Base-by-base conservation (phyloP, 495 filamentous ascomycete species). In the Annulohypoxylon moriforme region DNA sequence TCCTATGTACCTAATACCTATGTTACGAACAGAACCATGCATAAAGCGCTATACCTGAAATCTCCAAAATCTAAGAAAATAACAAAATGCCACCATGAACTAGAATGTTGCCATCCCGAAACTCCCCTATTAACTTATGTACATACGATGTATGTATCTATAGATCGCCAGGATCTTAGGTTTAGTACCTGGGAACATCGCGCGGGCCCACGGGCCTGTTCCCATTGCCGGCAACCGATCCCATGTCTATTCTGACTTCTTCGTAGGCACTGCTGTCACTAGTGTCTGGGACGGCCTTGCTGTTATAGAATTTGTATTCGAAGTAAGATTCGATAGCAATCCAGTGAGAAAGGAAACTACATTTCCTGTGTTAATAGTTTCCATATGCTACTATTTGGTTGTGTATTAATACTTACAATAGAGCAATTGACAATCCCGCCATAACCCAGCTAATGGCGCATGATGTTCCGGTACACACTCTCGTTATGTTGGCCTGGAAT, bases 391-490 rank as follows among this genome's bases (percentile, higher is more conserved):
- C n/a, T 31, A 1, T 18, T 27, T 27, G 5, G 14, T 20, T 4
- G 11, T 24, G 3, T 5, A 11, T n/a, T n/a, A 52, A 13, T 29
- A 60, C 64, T 59, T 53, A 60, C 64, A 60, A 24, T 2, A 67
- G 22, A 31, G 24, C 31, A 14, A 67, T 50, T 1, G 64, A 31
- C 33, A 60, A n/a, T 1, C 40, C 18, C 11, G 55, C 14, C 56
- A 60, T 24, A 31, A 52, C 34, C 64, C 64, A 67, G 31, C 64
- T 67, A 13, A 67, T 29, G 7, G 18, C 55, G 16, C 64, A 60
- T 20, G 64, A 50, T 8, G n/a, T n/a, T 18, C 64, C 64, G 5
- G 18, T 18, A 29, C 64, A 67, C 29, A 27, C 25, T 20, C 27
- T 38, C 2, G 34, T 14, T 14, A 1, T 10, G 24, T 67, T 67